phyloP scores from a whole-genome alignment of 148 eudicot species.

The Heliamphora exappendiculata region DNA sequence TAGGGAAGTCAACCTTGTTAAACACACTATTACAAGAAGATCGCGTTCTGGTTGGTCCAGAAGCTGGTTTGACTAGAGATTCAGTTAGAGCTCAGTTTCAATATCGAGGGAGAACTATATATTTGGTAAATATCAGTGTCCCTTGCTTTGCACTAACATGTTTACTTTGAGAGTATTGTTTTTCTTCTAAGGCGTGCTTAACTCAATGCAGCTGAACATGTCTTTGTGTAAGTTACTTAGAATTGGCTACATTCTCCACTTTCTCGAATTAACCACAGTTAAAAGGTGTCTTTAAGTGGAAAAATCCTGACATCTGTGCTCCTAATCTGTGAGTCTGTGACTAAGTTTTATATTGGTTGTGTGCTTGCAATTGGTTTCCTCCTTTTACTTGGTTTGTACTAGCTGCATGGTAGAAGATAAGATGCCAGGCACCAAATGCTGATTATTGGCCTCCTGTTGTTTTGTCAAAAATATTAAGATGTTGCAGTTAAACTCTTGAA shows the following conservation, averaged over 20 bases:
- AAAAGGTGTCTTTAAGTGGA: background rate
- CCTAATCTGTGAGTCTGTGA: background rate
- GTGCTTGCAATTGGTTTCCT: background rate
- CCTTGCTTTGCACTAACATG: constrained; percentile 8
- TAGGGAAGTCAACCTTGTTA: constrained; percentile 88
- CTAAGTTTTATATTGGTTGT: background rate
- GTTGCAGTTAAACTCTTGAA: background rate
- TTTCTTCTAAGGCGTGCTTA: background rate
- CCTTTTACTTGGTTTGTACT: background rate
- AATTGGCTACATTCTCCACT: background rate
- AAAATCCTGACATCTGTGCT: background rate
- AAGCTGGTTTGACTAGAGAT: constrained; percentile 97
- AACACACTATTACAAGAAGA: constrained; percentile 89
- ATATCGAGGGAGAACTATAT: constrained; percentile 76
- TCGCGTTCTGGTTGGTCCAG: constrained; percentile 96
- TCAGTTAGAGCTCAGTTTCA: constrained; percentile 89
- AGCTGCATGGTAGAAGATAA: background rate
- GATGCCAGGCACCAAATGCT: background rate
- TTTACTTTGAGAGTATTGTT: background rate
- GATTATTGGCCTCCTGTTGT: background rate
- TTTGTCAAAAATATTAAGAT: background rate
- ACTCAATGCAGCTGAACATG: too few relatives aligned
- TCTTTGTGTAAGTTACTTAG: background rate
- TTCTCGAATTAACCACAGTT: background rate
- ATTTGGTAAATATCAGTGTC: constrained; percentile 47